A percentile compares a stretch with the other conserved stretches of the same genome.
These are phyloP conservation scores for Oehlia diaphana DNA, from an alignment of 192 early-diverging fungal genomes.

Conservation along the genomic window DNA sequence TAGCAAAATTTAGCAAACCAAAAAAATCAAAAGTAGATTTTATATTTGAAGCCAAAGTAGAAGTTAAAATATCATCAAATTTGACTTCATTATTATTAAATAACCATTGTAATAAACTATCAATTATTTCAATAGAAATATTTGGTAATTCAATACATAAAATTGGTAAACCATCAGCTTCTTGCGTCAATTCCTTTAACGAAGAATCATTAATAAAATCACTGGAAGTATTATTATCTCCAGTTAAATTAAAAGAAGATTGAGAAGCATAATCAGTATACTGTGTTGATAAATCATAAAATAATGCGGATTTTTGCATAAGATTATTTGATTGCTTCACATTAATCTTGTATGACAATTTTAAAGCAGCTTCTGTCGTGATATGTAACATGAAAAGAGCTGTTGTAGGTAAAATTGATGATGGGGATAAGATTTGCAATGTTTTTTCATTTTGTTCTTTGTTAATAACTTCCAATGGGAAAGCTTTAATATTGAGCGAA, in stretches of 20 bases:
- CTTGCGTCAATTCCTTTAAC: neutral
- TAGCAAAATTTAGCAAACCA: conserved; percentile 12
- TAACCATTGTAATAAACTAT: conserved; percentile 19
- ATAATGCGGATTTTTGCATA: conserved; percentile 22
- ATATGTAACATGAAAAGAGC: conserved; percentile 7
- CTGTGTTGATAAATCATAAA: conserved; percentile 20
- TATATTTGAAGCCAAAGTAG: conserved; percentile 21
- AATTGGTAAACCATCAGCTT: conserved; percentile 25
- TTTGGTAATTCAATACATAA: conserved; percentile 18
- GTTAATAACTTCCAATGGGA: conserved; percentile 9
- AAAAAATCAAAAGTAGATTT: conserved; percentile 18
- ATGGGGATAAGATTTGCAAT: conserved; percentile 17
- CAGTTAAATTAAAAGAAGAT: neutral
- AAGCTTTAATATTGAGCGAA: conserved; percentile 9
- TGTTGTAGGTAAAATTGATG: conserved; percentile 5
- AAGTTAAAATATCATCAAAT: conserved; percentile 15
- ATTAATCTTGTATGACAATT: conserved; percentile 13
- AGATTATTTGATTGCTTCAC: conserved; percentile 24
- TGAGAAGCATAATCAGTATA: neutral
- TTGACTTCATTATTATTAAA: conserved; percentile 2
- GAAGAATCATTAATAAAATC: neutral
- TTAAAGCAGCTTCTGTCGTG: neutral
- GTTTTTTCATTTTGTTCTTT: neutral
- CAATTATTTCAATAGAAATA: conserved; percentile 2
- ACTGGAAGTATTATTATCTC: neutral